Evolutionary conservation across 345 rosid genomes (phyloP), one percentile per base, ranked within the genome.

Genomic region (Sonneratia caseolaris): DNA sequence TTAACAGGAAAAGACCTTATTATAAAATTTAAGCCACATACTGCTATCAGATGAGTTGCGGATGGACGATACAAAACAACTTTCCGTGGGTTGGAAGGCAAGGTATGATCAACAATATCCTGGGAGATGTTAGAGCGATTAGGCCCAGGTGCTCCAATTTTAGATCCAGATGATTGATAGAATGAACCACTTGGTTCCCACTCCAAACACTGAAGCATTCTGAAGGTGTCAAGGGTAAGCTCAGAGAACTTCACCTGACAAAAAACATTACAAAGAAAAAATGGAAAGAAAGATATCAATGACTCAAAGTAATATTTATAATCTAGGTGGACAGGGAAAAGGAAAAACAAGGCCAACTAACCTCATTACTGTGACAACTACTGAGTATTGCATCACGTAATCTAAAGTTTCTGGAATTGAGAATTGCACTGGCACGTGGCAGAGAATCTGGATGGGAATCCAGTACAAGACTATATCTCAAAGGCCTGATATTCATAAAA

Each of bases 111-210:
- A 68, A 82, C 79, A 80, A 94, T 86, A 76, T 87, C 90, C 77
- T 82, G 95, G 71, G 86, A 77, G 64, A 80, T 73, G 82, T 85
- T 89, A 69, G 78, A 47, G 55, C 86, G 86, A 79, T 81, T 78
- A 82, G 83, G 79, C 66, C 93, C 91, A 70, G 80, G 72, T 64
- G 81, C 87, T 72, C 88, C 83, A 72, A 71, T 74, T 83, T 84
- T 87, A 76, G 79, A 45, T 75, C 75, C 84, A 79, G 77, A 64
- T 72, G 91, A 71, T 77, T 83, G 87, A 79, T 85, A 94, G 75
- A 94, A 84, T 65, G 96, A 86, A 80, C 98, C 98, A 76, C 93
- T 87, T 32, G 96, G 97, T 77, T 94, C 98, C 98, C 98, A 94
- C 77, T 94, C 98, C 76, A 94, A 72, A 85, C 92, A 88, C 70